A percentile compares a stretch with the other conserved stretches of the same genome.
Conservation (phyloP, 2,329 filamentous ascomycete species). For the Aspergillus pseudonomiae region DNA sequence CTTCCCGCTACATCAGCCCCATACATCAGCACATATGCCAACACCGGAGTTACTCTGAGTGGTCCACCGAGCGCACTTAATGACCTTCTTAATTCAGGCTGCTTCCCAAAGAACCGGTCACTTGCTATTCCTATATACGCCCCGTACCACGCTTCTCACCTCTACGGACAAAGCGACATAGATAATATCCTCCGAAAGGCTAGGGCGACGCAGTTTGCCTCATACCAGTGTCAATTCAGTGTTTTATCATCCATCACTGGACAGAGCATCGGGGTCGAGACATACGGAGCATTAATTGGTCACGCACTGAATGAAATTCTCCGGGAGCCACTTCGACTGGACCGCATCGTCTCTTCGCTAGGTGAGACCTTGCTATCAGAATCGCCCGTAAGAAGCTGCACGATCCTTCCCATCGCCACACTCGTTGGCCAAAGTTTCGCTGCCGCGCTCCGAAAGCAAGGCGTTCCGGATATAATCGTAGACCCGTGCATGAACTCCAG, state of each 20-base stretch:
- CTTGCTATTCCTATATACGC: neutral
- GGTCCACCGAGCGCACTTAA: neutral
- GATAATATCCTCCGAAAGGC: neutral
- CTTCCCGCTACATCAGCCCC: neutral
- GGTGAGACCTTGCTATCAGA: neutral
- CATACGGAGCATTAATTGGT: neutral
- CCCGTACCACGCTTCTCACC: constrained; percentile 7
- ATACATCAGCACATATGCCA: constrained; percentile 8
- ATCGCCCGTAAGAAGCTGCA: neutral
- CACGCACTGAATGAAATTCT: neutral
- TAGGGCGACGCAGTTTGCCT: neutral
- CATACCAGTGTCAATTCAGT: neutral
- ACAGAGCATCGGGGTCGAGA: neutral
- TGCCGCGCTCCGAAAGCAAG: neutral
- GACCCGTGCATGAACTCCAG: neutral
- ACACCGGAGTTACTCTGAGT: constrained; percentile 3
- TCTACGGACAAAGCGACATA: neutral
- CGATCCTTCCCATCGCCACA: neutral
- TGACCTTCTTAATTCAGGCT: neutral
- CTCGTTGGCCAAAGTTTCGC: neutral
- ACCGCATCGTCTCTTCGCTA: neutral
- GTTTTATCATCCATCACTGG: neutral
- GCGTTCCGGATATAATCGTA: neutral
- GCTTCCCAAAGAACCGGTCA: neutral
- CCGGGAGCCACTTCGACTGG: neutral